A percentile compares a stretch with the other conserved stretches of the same genome.
These are phyloP conservation scores for Ophiocordyceps sinensis DNA, from an alignment of 2,329 filamentous ascomycete species.

Conservation along the genomic window DNA sequence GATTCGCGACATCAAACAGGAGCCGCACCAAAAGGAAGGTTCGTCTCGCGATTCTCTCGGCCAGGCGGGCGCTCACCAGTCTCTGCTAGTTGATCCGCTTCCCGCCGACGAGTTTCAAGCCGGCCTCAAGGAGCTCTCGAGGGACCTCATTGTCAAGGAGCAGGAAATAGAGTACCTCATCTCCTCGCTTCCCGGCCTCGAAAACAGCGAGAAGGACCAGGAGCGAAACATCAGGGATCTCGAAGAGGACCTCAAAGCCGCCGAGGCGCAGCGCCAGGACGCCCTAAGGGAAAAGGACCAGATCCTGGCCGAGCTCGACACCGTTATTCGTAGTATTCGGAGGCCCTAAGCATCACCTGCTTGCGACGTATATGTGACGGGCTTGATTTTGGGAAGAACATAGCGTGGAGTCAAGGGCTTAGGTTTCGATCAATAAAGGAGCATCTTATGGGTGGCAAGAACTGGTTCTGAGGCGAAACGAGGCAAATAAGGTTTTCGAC, in stretches of 20 bases:
- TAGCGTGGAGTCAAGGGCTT: constrained; percentile 14
- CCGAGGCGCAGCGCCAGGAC: constrained; percentile 46
- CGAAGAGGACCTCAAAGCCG: constrained; percentile 48
- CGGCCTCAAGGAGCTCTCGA: constrained; percentile 57
- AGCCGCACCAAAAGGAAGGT: constrained; percentile 37
- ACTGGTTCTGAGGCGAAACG: too few relatives aligned
- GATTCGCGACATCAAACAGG: constrained; percentile 42
- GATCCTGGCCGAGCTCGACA: constrained; percentile 44
- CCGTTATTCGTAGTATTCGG: constrained; percentile 44
- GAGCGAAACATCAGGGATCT: constrained; percentile 49
- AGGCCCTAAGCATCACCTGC: constrained; percentile 31
- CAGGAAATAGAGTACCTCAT: constrained; percentile 73
- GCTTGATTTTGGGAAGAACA: constrained; percentile 3
- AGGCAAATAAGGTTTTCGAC: too few relatives aligned
- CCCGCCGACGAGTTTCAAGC: constrained; percentile 49
- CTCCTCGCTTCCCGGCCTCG: constrained; percentile 59
- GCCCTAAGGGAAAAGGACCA: constrained; percentile 50
- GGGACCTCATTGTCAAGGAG: constrained; percentile 64
- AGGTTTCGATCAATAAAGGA: too few relatives aligned
- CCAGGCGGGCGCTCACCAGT: background rate
- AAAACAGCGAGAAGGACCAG: constrained; percentile 67
- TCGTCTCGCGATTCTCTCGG: constrained; percentile 1
- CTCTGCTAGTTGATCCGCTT: constrained; percentile 41
- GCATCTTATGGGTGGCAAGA: too few relatives aligned
- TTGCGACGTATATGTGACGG: background rate